Percentiles rank a stretch among this genome's conserved stretches.
Evolutionary conservation across 148 eudicot species (phyloP).

Genomic region (Chenopodium suecicum): DNA sequence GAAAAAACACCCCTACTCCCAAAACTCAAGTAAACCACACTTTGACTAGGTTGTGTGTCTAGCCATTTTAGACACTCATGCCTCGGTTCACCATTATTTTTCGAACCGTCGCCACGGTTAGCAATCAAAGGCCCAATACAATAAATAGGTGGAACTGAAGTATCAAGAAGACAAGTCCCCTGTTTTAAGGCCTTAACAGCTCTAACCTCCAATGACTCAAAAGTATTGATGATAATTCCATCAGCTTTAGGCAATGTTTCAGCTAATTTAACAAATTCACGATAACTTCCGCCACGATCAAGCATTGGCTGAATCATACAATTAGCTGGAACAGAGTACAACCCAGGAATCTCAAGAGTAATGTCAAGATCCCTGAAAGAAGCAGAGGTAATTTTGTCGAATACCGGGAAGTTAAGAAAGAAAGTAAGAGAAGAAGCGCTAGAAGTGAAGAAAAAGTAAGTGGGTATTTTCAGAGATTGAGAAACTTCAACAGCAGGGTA

Average conservation of each 20-base stretch:
- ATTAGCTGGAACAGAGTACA: conserved; percentile 41
- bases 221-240: conserved; percentile 42
- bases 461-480: conserved; percentile 30
- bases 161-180: conserved; percentile 30
- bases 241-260: conserved; percentile 20
- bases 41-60: conserved; percentile 39
- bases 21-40: conserved; percentile 52
- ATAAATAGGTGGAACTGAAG: conserved; percentile 37
- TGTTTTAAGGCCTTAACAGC: conserved; percentile 28
- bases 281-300: conserved; percentile 20
- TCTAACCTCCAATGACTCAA: conserved; percentile 35
- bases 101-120: not conserved
- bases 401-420: conserved; percentile 28
- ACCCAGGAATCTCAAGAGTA: conserved; percentile 37
- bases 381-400: conserved; percentile 24
- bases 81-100: not conserved
- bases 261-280: conserved; percentile 19
- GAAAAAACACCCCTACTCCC: conserved; percentile 32
- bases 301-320: conserved; percentile 35
- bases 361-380: conserved; percentile 34
- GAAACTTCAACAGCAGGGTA: conserved; percentile 31
- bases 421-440: conserved; percentile 30
- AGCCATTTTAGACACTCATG: conserved; percentile 55
- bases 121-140: conserved; percentile 47
- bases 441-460: conserved; percentile 44